A percentile compares a stretch with the other conserved stretches of the same genome.
phyloP scores from a whole-genome alignment of 2,329 filamentous ascomycete genomes.

The Trichophyton mentagrophytes region DNA sequence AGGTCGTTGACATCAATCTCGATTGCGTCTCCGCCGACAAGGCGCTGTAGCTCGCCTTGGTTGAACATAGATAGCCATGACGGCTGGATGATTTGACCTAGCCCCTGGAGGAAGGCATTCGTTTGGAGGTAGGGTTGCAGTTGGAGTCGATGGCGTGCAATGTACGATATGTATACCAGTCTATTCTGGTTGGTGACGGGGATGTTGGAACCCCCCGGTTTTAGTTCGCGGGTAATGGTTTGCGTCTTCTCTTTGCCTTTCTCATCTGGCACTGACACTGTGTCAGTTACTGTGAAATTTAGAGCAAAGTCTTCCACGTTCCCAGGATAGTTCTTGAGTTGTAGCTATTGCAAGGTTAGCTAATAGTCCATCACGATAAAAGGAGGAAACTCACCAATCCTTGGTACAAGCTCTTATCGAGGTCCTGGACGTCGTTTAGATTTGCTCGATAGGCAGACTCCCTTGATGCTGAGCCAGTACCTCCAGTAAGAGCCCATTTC shows the following conservation, averaged over 20 bases:
- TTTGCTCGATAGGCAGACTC: constrained; percentile 74
- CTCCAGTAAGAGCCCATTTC: constrained; percentile 77
- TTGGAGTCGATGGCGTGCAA: constrained; percentile 75
- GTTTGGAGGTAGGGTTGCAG: constrained; percentile 72
- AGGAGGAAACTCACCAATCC: constrained; percentile 47
- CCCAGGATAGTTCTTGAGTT: constrained; percentile 73
- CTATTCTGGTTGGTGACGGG: constrained; percentile 84
- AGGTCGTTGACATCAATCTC: constrained; percentile 82
- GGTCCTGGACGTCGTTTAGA: constrained; percentile 82
- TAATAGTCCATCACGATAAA: background rate
- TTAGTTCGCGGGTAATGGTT: constrained; percentile 54
- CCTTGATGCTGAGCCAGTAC: constrained; percentile 47
- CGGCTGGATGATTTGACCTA: constrained; percentile 78
- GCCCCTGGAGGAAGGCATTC: constrained; percentile 70
- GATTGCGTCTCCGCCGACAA: constrained; percentile 76
- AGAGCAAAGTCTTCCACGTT: constrained; percentile 69
- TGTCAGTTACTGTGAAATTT: constrained; percentile 81
- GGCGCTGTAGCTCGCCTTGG: constrained; percentile 80
- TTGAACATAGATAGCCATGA: constrained; percentile 98
- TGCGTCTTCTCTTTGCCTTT: constrained; percentile 23
- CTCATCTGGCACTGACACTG: constrained; percentile 39
- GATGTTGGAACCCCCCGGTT: constrained; percentile 61
- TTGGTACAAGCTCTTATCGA: constrained; percentile 82
- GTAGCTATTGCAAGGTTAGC: constrained; percentile 25
- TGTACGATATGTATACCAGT: constrained; percentile 84